Conservation (phyloP, 2,329 filamentous ascomycete genomes). For the Alternaria ventricosa region DNA sequence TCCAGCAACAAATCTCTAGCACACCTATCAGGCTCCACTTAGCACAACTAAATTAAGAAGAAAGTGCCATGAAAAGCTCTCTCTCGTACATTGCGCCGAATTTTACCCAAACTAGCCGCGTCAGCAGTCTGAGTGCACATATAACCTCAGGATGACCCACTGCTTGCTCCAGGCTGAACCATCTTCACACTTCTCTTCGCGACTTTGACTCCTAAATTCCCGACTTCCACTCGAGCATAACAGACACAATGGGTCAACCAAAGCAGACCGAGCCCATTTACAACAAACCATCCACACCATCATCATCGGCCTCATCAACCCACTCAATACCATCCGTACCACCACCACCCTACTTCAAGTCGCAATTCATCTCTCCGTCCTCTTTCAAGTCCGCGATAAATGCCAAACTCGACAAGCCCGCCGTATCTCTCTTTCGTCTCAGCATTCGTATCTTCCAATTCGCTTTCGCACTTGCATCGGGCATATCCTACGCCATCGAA, state of each 20-base stretch:
- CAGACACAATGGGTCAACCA: background rate
- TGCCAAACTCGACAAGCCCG: constrained; percentile 23
- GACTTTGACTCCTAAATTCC: fast-evolving
- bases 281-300: background rate
- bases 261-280: background rate
- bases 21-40: background rate
- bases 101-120: background rate
- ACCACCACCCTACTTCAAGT: constrained; percentile 27
- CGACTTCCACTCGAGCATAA: fast-evolving
- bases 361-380: constrained; percentile 20
- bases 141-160: background rate
- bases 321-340: constrained; percentile 18
- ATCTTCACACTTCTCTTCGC: background rate
- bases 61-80: background rate
- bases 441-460: constrained; percentile 29
- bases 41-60: background rate
- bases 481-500: constrained; percentile 34
- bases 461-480: constrained; percentile 30
- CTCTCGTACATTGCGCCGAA: background rate
- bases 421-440: constrained; percentile 27
- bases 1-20: background rate
- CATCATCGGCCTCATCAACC: background rate
- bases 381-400: constrained; percentile 30
- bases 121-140: background rate
- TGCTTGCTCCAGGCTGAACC: background rate